These are phyloP conservation scores for Phaffia rhodozyma DNA, from an alignment of 1,284 basidiomycete species.

Conservation along the genomic window DNA sequence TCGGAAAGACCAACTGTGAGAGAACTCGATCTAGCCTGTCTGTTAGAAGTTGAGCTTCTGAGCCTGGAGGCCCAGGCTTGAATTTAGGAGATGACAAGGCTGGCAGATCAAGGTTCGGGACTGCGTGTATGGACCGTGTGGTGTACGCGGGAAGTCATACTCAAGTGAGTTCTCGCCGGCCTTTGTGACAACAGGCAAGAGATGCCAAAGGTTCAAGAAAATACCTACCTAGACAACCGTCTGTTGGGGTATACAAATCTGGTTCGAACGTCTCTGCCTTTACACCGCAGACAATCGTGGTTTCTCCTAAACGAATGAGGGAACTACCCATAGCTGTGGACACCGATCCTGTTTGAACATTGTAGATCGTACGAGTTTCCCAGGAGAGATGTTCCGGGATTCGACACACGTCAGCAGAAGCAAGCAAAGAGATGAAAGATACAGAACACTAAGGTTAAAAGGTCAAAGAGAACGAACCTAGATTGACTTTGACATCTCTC, in stretches of 20 bases:
- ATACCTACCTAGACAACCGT: slow-evolving; percentile 66
- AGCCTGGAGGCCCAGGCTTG: slow-evolving; percentile 83
- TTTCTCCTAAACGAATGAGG: slow-evolving; percentile 75
- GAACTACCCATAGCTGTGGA: slow-evolving; percentile 82
- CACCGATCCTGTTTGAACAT: slow-evolving; percentile 52
- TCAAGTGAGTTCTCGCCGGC: not conserved
- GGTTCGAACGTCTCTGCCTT: slow-evolving; percentile 91
- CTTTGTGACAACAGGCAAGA: not conserved
- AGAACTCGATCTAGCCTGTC: slow-evolving; percentile 66
- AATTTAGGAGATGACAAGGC: slow-evolving; percentile 85
- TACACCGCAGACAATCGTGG: slow-evolving; percentile 82
- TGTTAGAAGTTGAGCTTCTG: slow-evolving; percentile 80
- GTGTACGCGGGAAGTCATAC: not conserved
- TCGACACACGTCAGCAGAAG: not conserved
- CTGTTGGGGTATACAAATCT: slow-evolving; percentile 55
- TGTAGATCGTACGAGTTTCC: not conserved
- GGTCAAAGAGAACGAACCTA: slow-evolving; percentile 43
- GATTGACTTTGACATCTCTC: slow-evolving; percentile 57
- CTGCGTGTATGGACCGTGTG: slow-evolving; percentile 33
- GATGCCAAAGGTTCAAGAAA: not conserved
- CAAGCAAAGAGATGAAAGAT: not conserved
- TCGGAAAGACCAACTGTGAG: slow-evolving; percentile 42
- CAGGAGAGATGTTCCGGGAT: not conserved
- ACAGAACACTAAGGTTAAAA: not conserved
- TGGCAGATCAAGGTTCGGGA: slow-evolving; percentile 80